Evolutionary conservation across 108 stramenopile species (phyloP), one percentile per base, ranked within the genome.

Genomic region (Cyclotella cryptica): DNA sequence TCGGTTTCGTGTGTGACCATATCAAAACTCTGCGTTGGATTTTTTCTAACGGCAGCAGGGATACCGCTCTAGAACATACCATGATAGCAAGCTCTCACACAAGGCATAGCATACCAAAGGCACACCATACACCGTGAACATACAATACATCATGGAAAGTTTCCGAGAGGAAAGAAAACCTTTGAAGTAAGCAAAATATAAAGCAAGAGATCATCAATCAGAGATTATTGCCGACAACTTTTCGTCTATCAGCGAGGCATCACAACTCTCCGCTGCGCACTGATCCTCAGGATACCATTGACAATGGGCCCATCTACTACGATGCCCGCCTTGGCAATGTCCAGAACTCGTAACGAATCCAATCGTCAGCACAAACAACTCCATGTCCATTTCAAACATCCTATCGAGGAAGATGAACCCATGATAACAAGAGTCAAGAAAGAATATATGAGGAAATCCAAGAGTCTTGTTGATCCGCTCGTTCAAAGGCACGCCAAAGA

Each of bases 401-500:
- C 61, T 17, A 62, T 55, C 24, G 61, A 62, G 24, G 40, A 40
- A 41, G 30, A 62, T 62, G 61, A 51, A 51, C 8, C 55, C 55
- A 55, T 55, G 55, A 55, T 1, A 26, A 24, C 22, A 55, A 55
- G 24, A 12, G 2, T 6, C 35, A 35, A 35, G 35, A 35, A 35
- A 35, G 35, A 35, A 35, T 6, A 35, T 35, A 35, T 35, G 24
- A 55, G 19, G 24, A 21, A 55, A 55, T 55, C 55, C n/a, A 55
- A 55, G 24, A 42, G 35, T 12, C 61, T 17, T 3, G 24, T 62
- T 17, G 68, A 69, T 53, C 68, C 68, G 2, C 27, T 52, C 29
- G 4, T 69, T 30, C 68, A 69, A 39, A 46, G 12, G 44, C 47
- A 30, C 26, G 68, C 68, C 30, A 69, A 69, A 29, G 30, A 51